Base-by-base conservation (phyloP, 2,329 filamentous ascomycete genomes). In the Fusarium multiceps region DNA sequence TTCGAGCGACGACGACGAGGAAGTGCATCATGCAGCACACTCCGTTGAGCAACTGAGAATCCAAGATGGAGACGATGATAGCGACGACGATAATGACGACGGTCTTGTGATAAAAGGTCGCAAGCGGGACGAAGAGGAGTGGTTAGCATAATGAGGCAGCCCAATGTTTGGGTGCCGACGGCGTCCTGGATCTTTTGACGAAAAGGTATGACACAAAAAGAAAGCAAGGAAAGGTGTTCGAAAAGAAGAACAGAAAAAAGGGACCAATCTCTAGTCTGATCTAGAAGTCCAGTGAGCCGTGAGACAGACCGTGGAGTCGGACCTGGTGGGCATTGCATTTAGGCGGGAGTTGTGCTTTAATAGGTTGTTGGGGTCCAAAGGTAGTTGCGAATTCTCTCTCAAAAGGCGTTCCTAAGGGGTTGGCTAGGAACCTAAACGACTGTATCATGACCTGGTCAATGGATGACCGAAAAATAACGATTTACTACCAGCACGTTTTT, bases 71-170 rank as follows among this genome's bases (percentile, higher is more conserved):
- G 81, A 82, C 4, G 81, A 80, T 5, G 80, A 81, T 16, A 82
- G 82, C 34, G 84, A 84, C 10, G 84, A 87, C 14, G 85, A 87
- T 9, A 86, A 88, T 14, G 87, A 89, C 55, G 87, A 89, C 4
- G 87, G 86, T 1, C 79, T 89, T 11, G 80, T 87, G 28, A 89
- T 89, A 86, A 82, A 84, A 59, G 85, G 84, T 4, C 79, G 84
- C 42, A 87, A 87, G 76, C 81, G 87, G 68, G 84, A 86, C 56
- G 87, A 89, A 69, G 86, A 89, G 75, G 84, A 87, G 68, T 89
- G 87, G 87, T 81, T 89, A 68, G 87, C 86, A 59, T 88, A 66
- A 74, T 56, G 60, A 54, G 28, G 34, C 51, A 63, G 53, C 41
- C 43, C 45, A 34, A 41, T 28, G 34, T 27, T 45, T 30, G 23